Base-by-base conservation (phyloP, 108 stramenopile genomes). In the Stephanodiscus minutulus region DNA sequence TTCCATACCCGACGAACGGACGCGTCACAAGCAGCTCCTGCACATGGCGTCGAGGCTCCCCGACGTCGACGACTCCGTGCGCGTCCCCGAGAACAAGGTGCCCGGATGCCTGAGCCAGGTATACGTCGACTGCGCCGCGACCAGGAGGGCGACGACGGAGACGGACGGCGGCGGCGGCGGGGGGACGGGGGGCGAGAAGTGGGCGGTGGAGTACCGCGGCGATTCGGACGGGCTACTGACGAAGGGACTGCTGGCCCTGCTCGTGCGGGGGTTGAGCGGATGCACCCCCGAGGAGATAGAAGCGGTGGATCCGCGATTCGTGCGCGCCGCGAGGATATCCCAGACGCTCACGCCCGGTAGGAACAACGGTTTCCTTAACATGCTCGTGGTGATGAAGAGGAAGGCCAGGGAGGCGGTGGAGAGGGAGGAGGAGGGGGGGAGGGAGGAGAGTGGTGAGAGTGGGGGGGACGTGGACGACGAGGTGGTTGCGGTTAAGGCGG, bases 301-400 rank as follows among this genome's bases (percentile, higher is more conserved):
- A 58, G 69, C 70, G 25, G 89, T 97, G 3, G 87, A 96, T 64
- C 96, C 98, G 4, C 71, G 83, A 70, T 98, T 98, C 67, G 93
- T 98, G 64, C 73, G 91, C 54, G 73, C 68, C 12, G 94, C 96
- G 18, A 88, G 91, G 25, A 92, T 98, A 60, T 88, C 89, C 24
- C 87, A 93, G 55, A 87, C 86, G 31, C 76, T 98, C 54, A 98
- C 98, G 31, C 95, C 88, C 22, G 96, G 98, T 17, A 80, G 98
- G 49, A 98, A 98, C 82, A 98, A 98, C 83, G 98, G 98, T 41
- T 98, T 98, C 72, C 81, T 98, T 28, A 98, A 98, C 81, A 98
- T 98, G 98, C 66, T 98, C 31, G 64, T 62, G 3, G 81, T 85
- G 17, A 97, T 98, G 91, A 98, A 98, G 81, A 69, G 67, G 41